Base-by-base conservation (phyloP, 495 filamentous ascomycete genomes). In the Penicillium robsamsonii region DNA sequence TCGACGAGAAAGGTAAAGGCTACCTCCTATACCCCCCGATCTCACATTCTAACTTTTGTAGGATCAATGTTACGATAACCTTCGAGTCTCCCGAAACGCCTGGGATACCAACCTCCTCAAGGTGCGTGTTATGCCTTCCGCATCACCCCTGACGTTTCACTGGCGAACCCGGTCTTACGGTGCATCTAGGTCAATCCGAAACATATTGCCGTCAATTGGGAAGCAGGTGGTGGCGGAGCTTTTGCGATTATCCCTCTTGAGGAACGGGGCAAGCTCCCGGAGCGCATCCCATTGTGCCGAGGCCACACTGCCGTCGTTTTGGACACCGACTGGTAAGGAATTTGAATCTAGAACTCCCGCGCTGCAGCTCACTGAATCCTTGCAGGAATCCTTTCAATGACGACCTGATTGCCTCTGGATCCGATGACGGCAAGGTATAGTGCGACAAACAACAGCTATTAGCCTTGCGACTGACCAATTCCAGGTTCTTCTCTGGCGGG, bases 21-120 rank as follows among this genome's bases (percentile, higher is more conserved):
- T 25, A 41, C 31, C 18, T 40, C n/a, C n/a, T 30, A 15, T 47
- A 22, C n/a, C 15, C 11, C 12, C 2, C 48, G 45, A 58, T 29
- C 37, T 62, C 46, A 31, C 45, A 53, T 52, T 48, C 46, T 56
- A 37, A 62, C 55, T 30, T 38, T 30, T 53, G 17, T 50, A 89
- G 83, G 87, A 91, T 68, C 84, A 87, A 89, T 96, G 91, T 79
- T 97, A 96, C 73, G 95, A 98, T 78, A 97, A 97, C 71, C 81
- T 97, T 63, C 82, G 84, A 57, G 88, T 98, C 72, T 96, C 93
- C 57, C 86, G 85, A 72, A 98, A 98, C 85, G 93, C 95, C 50
- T 98, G 94, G 93, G 94, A 98, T 74, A 96, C 90, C 71, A 98
- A 98, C 75, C 81, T 98, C 50, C 81, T 97, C 74, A 97, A 97